Base-by-base conservation (phyloP, 768 basidiomycete genomes). In the Suillus cothurnatus region DNA sequence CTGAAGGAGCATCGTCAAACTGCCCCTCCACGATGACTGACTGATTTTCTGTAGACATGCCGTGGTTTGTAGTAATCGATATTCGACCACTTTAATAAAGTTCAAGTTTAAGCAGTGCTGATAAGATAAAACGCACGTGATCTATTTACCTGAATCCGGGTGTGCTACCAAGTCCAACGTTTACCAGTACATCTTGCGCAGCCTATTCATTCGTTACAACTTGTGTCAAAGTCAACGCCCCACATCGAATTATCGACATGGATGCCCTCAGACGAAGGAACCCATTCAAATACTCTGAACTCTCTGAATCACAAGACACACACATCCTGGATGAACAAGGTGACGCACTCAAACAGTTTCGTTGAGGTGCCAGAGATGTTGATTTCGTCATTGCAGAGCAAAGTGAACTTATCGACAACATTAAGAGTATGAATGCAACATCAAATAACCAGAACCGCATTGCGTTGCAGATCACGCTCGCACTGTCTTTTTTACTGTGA, bases 261-360 rank as follows among this genome's bases (percentile, higher is more conserved):
- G 69, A 73, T 53, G 53, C 69, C 43, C 67, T 86, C 14, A 81
- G 84, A 63, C 79, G 78, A 67, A 80, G 86, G 58, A 78, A 78
- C 41, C 80, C 85, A 1, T 86, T 84, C 70, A 80, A 73, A 55
- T 73, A 75, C 41, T 59, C 78, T 31, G 58, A 59, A 59, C 6
- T 21, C 26, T 59, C 58, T 59, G 39, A 39, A 41, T 41, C 19
- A 28, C 77, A 79, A 19, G 72, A 77, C 17, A 64, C 61, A 58
- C 61, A 26, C 58, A 74, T 86, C 26, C 73, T 87, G 26, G 85
- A 87, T 64, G 87, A 88, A 64, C 83, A 87, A 79, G 84, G 86
- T 84, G 57, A 68, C 70, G 64, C 6, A 38, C 15, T 7, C 52
- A 41, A 57, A 15, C 39, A 28, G 15, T 34, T 21, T 50, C 4